These are phyloP conservation scores for Melastoma malabathricum DNA, from an alignment of 345 rosid species.

Conservation along the genomic window DNA sequence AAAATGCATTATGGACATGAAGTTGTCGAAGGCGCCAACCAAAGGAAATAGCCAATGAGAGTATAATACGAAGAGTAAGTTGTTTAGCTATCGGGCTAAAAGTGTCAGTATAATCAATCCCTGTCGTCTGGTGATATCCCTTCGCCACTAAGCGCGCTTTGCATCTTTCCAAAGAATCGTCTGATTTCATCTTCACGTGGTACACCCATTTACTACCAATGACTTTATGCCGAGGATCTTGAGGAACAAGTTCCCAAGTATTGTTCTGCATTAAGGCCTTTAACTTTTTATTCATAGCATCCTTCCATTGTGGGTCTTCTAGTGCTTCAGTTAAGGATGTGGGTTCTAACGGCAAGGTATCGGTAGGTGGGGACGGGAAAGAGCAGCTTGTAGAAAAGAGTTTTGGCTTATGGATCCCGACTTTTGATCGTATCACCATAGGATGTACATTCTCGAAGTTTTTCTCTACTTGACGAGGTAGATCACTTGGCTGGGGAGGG, in stretches of 20 bases:
- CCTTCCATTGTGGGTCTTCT: neutral
- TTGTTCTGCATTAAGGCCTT: neutral
- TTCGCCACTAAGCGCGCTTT: slow-evolving; percentile 4
- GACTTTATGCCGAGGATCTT: neutral
- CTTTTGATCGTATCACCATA: no score
- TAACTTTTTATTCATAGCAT: neutral
- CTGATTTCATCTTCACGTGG: neutral
- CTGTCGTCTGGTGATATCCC: neutral
- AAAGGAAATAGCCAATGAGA: neutral
- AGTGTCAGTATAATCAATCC: neutral
- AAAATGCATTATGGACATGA: slow-evolving; percentile 4
- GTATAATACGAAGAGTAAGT: neutral
- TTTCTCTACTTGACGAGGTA: no score
- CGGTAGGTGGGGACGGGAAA: no score
- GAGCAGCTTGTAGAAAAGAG: no score
- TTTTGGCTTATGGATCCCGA: no score
- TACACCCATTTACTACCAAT: slow-evolving; percentile 2
- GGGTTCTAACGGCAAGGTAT: neutral
- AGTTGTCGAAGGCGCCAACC: neutral
- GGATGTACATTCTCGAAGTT: no score
- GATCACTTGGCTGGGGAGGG: no score
- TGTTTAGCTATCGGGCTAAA: neutral
- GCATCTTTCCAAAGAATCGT: slow-evolving; percentile 2
- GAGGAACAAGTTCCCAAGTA: neutral
- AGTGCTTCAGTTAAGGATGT: neutral